Evolutionary conservation across 1,284 basidiomycete species (phyloP).

Genomic region (Meripilus lineatus): DNA sequence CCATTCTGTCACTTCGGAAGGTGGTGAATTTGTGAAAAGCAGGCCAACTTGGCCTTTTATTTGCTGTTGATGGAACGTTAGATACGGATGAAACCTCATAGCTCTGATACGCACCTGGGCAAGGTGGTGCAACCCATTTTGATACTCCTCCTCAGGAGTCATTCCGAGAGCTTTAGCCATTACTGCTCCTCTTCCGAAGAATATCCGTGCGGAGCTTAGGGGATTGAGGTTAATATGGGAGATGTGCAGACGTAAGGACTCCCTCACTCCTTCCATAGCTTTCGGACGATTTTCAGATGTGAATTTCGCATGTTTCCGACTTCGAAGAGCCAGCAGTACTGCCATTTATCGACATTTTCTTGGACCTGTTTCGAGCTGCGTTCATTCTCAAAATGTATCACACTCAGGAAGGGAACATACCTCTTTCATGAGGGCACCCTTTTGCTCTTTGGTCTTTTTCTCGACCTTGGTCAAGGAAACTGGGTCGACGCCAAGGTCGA

Average conservation of each 20-base stretch:
- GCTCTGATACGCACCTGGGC: constrained; percentile 71
- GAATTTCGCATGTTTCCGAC: constrained; percentile 95
- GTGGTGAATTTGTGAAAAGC: constrained; percentile 86
- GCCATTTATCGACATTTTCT: constrained; percentile 79
- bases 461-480: constrained; percentile 76
- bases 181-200: constrained; percentile 89
- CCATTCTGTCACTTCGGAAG: constrained; percentile 91
- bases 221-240: neutral
- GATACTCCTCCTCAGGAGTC: constrained; percentile 84
- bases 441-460: constrained; percentile 82
- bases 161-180: constrained; percentile 96
- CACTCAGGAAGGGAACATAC: constrained; percentile 37
- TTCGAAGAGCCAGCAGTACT: constrained; percentile 93
- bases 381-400: neutral
- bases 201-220: constrained; percentile 80
- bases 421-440: constrained; percentile 79
- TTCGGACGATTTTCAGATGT: constrained; percentile 90
- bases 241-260: too few species aligned
- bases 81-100: too few species aligned
- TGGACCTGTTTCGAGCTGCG: constrained; percentile 52
- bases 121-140: constrained; percentile 75
- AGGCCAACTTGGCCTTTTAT: constrained; percentile 93
- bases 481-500: constrained; percentile 23
- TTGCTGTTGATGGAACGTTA: constrained; percentile 51
- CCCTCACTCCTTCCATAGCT: constrained; percentile 91